Base-by-base conservation (phyloP, 2,329 filamentous ascomycete genomes). In the Penicillium frequentans region DNA sequence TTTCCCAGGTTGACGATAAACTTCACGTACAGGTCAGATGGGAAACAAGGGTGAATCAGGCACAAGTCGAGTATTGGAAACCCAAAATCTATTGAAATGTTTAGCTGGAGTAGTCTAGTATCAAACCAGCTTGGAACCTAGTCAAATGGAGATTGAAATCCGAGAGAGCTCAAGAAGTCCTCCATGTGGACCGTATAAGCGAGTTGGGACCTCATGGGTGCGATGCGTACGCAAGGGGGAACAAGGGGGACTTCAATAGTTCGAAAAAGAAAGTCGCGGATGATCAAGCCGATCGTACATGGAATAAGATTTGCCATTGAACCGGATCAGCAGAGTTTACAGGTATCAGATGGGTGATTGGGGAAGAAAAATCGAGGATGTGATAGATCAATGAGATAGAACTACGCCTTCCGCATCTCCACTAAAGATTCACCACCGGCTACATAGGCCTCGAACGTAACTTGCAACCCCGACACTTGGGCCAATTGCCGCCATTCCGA, bases 401-500 rank as follows among this genome's bases (percentile, higher is more conserved):
- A 48, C 19, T 21, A 48, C n/a, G n/a, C 46, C 14, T 24, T 24
- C 45, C 64, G 67, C 73, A 75, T 73, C 62, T 76, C 73, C 16
- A 76, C 63, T 51, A 76, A 56, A 2, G 70, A 70, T 54, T 75
- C 73, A 1, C 71, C 73, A 19, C 59, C 59, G 2, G 50, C 55
- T 9, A 71, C 70, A 61, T 73, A 75, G 13, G 57, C 64, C 56
- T 75, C 73, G 52, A 75, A 76, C 1, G 68, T 72, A 3, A 76
- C 68, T 42, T 67, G 52, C 27, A 76, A 50, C 1, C 73, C 73
- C 10, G 63, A 64, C 42, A 75, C 54, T 4, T 60, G 60, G 5
- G 73, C 73, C 55, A 76, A 60, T 37, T 69, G 66, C 43, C 66
- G 66, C 72, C 72, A 75, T 54, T 76, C 73, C 1, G 53, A 46